Evolutionary conservation across 148 eudicot species (phyloP), one percentile per base, ranked within the genome.

Genomic region (Amaranthus cruentus): DNA sequence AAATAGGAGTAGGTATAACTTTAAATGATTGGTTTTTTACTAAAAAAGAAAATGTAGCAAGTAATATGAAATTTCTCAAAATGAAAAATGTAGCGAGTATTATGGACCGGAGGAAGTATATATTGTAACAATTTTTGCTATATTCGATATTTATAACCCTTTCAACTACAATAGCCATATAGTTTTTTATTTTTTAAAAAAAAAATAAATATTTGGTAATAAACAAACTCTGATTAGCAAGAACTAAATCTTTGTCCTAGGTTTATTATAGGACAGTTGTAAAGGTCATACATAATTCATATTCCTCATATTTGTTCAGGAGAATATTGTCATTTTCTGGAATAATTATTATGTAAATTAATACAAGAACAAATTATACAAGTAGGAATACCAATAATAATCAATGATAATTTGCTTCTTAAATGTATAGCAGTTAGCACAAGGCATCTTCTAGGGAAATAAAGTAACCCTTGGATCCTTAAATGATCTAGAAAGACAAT

Each of bases 241-340:
- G 56, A 67, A 66, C 64, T 28, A 67, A 11, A 61, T 57, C 5
- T 58, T 62, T 74, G 72, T 69, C 67, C 68, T 58, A 54, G 76
- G 74, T 69, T 28, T 28, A 60, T 76, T 69, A 62, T 51, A 62
- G 15, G 50, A 55, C 75, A 72, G 48, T 72, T 72, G 48, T 59
- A 49, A 47, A 59, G 66, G 6, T 38, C 12, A 50, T 43, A 28
- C 38, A 73, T 62, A 53, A 73, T 51, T 73, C 68, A 63, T 62
- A 75, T 67, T 68, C 58, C 51, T 75, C 46, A 67, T 54, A 15
- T 57, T 68, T 2, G 53, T 75, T 9, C 43, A 18, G 71, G 47
- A 57, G 51, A 75, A 56, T 49, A 50, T 28, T 63, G 66, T 55
- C 69, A 59, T 51, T 48, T 58, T 66, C 9, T 58, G 14, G 10